phyloP scores from a whole-genome alignment of 495 filamentous ascomycete genomes.

The Hyaloscypha bicolor region DNA sequence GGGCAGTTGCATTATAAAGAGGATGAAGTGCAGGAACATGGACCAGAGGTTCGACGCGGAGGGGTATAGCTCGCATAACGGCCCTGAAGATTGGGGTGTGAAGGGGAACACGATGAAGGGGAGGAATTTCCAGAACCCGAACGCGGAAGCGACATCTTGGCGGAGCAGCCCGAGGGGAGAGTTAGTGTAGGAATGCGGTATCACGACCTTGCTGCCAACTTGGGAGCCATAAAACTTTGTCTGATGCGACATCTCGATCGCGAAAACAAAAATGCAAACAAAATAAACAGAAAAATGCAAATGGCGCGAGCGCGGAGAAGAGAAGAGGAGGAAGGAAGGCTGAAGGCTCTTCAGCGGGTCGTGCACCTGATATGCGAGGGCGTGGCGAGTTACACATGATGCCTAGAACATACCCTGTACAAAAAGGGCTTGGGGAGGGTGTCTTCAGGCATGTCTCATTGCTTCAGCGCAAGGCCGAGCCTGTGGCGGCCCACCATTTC shows the following conservation, averaged over 20 bases:
- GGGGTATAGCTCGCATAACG: constrained; percentile 60
- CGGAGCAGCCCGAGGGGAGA: constrained; percentile 56
- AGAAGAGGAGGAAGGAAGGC: not conserved
- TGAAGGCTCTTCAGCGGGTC: not conserved
- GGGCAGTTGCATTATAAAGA: constrained; percentile 51
- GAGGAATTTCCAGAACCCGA: constrained; percentile 50
- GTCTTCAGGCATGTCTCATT: not conserved
- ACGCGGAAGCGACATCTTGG: constrained; percentile 55
- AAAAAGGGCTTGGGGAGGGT: not conserved
- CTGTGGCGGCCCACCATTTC: not conserved
- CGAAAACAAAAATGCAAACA: not conserved
- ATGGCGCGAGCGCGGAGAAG: not conserved
- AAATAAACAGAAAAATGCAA: not conserved
- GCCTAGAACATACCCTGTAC: not conserved
- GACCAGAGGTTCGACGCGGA: constrained; percentile 50
- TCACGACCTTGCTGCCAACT: constrained; percentile 48
- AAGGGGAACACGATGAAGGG: constrained; percentile 57
- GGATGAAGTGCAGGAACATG: constrained; percentile 52
- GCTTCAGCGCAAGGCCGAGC: not conserved
- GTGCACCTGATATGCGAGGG: not conserved
- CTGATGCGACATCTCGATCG: not conserved
- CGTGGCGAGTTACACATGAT: not conserved
- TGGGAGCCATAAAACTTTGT: constrained; percentile 54
- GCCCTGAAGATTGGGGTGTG: constrained; percentile 47
- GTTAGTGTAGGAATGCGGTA: constrained; percentile 61